Conservation (phyloP, 495 filamentous ascomycete species). For the Endocarpon pusillum region DNA sequence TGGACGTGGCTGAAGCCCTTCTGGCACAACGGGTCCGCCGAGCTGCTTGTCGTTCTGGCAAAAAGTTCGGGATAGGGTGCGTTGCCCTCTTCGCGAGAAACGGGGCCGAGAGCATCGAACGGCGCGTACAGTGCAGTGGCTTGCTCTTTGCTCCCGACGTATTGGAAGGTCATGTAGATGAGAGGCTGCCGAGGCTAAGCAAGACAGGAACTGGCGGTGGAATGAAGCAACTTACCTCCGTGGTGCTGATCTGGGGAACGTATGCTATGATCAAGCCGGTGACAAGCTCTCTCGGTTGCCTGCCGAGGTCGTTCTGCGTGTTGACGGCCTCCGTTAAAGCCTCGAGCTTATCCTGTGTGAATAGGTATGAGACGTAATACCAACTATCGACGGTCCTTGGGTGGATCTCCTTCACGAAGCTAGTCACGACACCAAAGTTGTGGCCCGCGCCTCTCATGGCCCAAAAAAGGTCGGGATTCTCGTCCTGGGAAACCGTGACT, state of each 20-base stretch:
- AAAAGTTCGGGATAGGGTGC: conserved; percentile 10
- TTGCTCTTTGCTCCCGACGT: background rate
- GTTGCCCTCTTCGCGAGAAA: conserved; percentile 2
- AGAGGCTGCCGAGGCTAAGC: background rate
- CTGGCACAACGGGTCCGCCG: conserved; percentile 6
- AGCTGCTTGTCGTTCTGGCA: conserved; percentile 3
- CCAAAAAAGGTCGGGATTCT: conserved; percentile 34
- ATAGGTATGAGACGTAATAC: background rate
- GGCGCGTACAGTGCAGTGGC: conserved; percentile 1
- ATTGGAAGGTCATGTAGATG: background rate
- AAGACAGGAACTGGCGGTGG: background rate
- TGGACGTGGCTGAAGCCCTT: conserved; percentile 3
- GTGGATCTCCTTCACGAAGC: conserved; percentile 12
- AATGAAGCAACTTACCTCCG: background rate
- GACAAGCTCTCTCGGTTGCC: conserved; percentile 2
- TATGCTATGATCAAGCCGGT: background rate
- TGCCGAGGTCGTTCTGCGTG: conserved; percentile 1
- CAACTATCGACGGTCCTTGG: conserved; percentile 1
- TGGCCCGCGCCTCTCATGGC: conserved; percentile 31
- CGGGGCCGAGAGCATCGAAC: conserved; percentile 9
- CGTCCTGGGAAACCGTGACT: conserved; percentile 19
- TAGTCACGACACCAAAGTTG: conserved; percentile 29
- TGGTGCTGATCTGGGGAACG: background rate
- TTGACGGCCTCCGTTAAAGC: conserved; percentile 1
- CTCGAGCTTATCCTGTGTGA: conserved; percentile 5